Evolutionary conservation across 129 eudicot species (phyloP), one percentile per base, ranked within the genome.

Genomic region (Flaveria linearis): DNA sequence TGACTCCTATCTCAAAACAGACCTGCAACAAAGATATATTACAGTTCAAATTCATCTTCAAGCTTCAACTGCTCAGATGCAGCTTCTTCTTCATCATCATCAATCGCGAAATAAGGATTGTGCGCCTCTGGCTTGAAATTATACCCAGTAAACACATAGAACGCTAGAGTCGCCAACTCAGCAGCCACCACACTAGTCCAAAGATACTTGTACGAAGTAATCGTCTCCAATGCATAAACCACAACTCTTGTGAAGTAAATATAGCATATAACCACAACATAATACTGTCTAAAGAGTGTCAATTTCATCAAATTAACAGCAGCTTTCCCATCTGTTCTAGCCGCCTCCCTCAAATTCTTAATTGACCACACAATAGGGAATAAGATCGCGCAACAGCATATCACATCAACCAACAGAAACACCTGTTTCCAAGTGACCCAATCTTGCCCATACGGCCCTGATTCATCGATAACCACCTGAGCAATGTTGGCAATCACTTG

Each of bases 281-380:
- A 89, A 78, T 86, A 92, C 76, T 89, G 98, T 42, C 96, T 81
- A 55, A 89, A 92, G 47, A 92, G 56, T 1, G 93, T 89, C 76
- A 92, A 68, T 80, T 92, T 92, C 93, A 84, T 85, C 90, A 92
- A 68, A 75, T 89, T 92, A 75, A 86, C 92, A 2, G 98, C 98
- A 0, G 96, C 98, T 73, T 89, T 92, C 56, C 98, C 98, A 78
- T 92, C 96, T 2, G 96, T 84, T 73, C 85, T 83, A 0, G 98
- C 91, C 1, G 98, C 90, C 70, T 92, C 98, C 0, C 91, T 75
- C 83, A 92, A 75, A 72, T 84, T 87, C 92, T 86, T 92, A 36
- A 92, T 92, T 1, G 96, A 89, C 98, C 98, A 92, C 1, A 92
- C 96, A 57, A 92, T 92, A 0, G 98, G 98, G 81, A 92, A 92